Base-by-base conservation (phyloP, 441 rosid genomes). In the Syzygium syzygioides region DNA sequence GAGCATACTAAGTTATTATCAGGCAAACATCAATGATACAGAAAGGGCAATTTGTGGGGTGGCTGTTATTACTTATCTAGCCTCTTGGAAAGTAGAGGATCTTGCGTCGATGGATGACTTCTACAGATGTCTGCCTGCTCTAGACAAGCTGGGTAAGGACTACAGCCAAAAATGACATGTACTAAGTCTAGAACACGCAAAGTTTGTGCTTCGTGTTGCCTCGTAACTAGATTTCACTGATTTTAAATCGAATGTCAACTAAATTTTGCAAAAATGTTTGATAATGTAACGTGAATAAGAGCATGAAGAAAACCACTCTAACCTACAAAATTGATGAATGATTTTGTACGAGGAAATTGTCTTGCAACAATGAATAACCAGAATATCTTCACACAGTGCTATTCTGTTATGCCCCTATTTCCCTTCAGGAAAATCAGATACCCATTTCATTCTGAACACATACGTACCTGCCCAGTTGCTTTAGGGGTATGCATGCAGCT, bases 101-200 rank as follows among this genome's bases (percentile, higher is more conserved):
- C 84, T 28, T 37, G 20, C 90, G 52, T 56, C 68, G 59, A n/a
- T 91, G 28, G 92, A 90, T 55, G 90, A 93, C 91, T 91, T 93
- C 89, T 92, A 87, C 62, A 91, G 91, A 76, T 95, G 97, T 85
- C 88, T 95, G 90, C 90, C 91, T 34, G 88, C 91, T 20, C 87
- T 90, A 59, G 94, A 94, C 71, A 89, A 52, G 18, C 88, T 57
- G 20, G 93, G 97, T 95, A 91, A 90, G 94, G 41, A 85, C 83
- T 41, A 6, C 83, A 23, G 52, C 83, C 52, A 23, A 20, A 11
- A 15, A 59, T 48, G n/a, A 37, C 30, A 32, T 59, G 50, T 68
- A 0, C 28, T 32, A 0, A 5, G 26, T 13, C 55, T 76, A 17
- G 32, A 12, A 3, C n/a, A 34, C 54, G 86, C 62, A 11, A n/a